Evolutionary conservation across 1,284 basidiomycete genomes (phyloP), one percentile per base, ranked within the genome.

Genomic region (Cryptococcus deneoformans): DNA sequence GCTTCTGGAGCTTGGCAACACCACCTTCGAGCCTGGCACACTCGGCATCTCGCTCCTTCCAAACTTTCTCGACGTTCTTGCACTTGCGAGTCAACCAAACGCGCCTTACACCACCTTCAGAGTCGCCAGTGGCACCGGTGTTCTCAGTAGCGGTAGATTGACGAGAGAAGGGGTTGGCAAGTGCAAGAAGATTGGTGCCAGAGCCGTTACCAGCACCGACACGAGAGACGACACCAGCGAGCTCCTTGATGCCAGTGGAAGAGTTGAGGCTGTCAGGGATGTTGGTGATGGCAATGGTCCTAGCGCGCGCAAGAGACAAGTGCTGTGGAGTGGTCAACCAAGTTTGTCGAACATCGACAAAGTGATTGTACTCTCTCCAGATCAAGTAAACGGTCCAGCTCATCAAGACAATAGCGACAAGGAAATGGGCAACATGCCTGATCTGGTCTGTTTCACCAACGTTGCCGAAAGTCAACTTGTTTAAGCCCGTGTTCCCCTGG

Each of bases 61-160:
- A 90, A 35, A 92, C 73, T 50, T 90, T 85, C 4, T 92, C 91
- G 9, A 98, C 81, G 3, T 90, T 86, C 72, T 90, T 88, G 56
- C 93, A 80, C 70, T 96, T 85, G 39, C 81, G 83, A 74, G 92
- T 91, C 45, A 98, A 82, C 94, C 95, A 99, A 38, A 99, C 85
- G 58, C 86, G 85, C 65, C 86, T 86, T 35, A 88, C 82, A 2
- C 87, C 87, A 8, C 87, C 87, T 8, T 57, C 60, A 8, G 56
- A 44, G 40, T 50, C 55, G 45, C 54, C 53, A 83, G 82, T 73
- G 87, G 92, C n/a, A 89, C 76, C 56, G 80, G 67, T 63, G 10
- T 59, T 61, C 36, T 63, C 65, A 16, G 64, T 66, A 14, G 61
- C 66, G 46, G 53, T 66, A 43, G 57, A 53, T 34, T 58, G 46